Base-by-base conservation (phyloP, 2,329 filamentous ascomycete genomes). In the Phoma sp. region DNA sequence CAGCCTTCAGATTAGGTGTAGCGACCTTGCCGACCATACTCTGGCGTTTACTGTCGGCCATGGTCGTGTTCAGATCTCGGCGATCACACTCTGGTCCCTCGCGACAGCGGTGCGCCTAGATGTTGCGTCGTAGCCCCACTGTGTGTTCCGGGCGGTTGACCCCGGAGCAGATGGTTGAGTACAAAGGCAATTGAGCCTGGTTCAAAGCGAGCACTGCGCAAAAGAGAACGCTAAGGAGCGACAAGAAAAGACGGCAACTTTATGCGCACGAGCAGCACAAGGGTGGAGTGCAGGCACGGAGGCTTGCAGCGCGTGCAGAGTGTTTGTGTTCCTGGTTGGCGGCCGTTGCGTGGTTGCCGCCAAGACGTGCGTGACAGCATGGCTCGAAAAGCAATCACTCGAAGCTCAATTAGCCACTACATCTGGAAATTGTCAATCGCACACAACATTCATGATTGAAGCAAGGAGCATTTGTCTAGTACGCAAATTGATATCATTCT, bases 11-110 rank as follows among this genome's bases (percentile, higher is more conserved):
- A 57, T 65, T 65, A 22, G 80, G 79, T 33, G 80, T 80, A 47
- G 79, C 81, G 56, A 81, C 77, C 76, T 83, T 86, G 36, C 77
- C 79, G 61, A 78, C 78, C 55, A 78, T 72, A 68, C 78, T 80
- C 68, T 83, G 82, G 64, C 83, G 81, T 77, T 86, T 86, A 58
- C 71, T 79, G 66, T 87, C 83, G 41, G 83, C 80, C 83, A 85
- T 85, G 55, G 30, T 61, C 38, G 41, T 38, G 46, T 45, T 55
- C 39, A 46, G 22, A 18, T 30, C 41, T 50, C 42, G 13, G 27
- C 36, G 32, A 33, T 24, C 30, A 35, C 37, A 32, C 27, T 41
- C 23, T 38, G 37, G n/a, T 49, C 41, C 48, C 42, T 45, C 37
- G 47, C 52, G 42, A 41, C 36, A 55, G 45, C 37, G 33, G 48